Conservation (phyloP, 768 basidiomycete species). For the Paxillus ammoniavirescens region DNA sequence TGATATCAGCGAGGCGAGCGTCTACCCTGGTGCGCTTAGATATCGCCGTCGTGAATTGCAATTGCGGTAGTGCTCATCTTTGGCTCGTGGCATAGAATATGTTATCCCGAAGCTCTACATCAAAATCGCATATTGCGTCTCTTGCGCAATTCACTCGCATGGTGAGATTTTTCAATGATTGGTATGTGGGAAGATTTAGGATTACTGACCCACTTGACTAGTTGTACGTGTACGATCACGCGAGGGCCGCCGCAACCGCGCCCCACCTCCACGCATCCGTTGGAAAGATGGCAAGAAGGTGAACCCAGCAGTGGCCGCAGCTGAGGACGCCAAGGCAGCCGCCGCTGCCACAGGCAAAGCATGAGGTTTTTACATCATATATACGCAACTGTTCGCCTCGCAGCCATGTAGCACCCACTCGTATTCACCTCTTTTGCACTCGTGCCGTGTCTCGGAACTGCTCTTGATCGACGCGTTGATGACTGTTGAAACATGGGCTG, state of each 20-base stretch:
- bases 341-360: conserved; percentile 44
- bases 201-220: conserved; percentile 30
- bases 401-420: conserved; percentile 15
- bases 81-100: conserved; percentile 62
- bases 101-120: conserved; percentile 96
- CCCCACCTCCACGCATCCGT: conserved; percentile 91
- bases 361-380: conserved; percentile 31
- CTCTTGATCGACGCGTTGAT: neutral
- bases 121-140: conserved; percentile 98
- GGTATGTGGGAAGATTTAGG: neutral
- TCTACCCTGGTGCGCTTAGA: conserved; percentile 76
- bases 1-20: conserved; percentile 94
- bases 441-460: neutral
- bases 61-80: neutral
- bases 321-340: conserved; percentile 78
- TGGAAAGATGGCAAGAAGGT: conserved; percentile 97
- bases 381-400: conserved; percentile 8
- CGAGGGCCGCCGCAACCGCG: conserved; percentile 95
- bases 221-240: conserved; percentile 98
- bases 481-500: too few relatives aligned
- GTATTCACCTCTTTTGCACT: conserved; percentile 2
- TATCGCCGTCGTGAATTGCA: neutral
- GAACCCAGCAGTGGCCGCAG: conserved; percentile 92
- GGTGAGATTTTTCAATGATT: conserved; percentile 48
- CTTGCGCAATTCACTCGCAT: conserved; percentile 99